phyloP scores from a whole-genome alignment of 441 rosid species.

The Croton laevigatus region DNA sequence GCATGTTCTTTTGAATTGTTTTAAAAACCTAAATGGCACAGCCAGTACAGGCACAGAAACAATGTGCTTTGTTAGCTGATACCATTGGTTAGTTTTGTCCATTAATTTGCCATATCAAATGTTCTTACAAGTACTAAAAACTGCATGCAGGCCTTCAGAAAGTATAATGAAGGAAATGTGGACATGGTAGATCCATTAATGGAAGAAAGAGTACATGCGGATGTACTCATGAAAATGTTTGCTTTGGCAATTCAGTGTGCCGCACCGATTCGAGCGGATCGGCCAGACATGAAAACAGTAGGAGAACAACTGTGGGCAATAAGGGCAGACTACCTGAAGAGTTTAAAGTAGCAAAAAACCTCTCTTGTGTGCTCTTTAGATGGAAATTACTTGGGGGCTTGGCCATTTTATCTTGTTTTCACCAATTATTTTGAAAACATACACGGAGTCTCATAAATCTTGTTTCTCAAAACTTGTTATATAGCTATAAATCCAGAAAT shows the following conservation, averaged over 20 bases:
- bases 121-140: not conserved
- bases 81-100: not conserved
- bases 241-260: conserved; percentile 84
- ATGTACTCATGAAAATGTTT: conserved; percentile 54
- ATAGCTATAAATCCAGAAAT: too few species aligned
- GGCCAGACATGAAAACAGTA: conserved; percentile 82
- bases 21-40: not conserved
- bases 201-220: conserved; percentile 50
- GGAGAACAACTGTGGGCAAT: conserved; percentile 85
- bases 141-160: conserved; percentile 60
- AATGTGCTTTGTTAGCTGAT: not conserved
- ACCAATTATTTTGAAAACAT: too few species aligned
- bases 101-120: not conserved
- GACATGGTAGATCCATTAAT: conserved; percentile 61
- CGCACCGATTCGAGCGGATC: conserved; percentile 66
- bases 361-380: not conserved
- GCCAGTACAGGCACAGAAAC: not conserved
- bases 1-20: not conserved
- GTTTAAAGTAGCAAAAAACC: conserved; percentile 16
- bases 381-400: not conserved
- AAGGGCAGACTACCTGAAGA: conserved; percentile 66
- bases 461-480: too few species aligned
- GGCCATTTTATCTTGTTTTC: too few species aligned
- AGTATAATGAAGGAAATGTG: conserved; percentile 56
- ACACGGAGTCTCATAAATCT: not conserved